Percentiles rank a stretch among this genome's conserved stretches.
Evolutionary conservation across 2,329 filamentous ascomycete species (phyloP).

Genomic region (Nemania abortiva): DNA sequence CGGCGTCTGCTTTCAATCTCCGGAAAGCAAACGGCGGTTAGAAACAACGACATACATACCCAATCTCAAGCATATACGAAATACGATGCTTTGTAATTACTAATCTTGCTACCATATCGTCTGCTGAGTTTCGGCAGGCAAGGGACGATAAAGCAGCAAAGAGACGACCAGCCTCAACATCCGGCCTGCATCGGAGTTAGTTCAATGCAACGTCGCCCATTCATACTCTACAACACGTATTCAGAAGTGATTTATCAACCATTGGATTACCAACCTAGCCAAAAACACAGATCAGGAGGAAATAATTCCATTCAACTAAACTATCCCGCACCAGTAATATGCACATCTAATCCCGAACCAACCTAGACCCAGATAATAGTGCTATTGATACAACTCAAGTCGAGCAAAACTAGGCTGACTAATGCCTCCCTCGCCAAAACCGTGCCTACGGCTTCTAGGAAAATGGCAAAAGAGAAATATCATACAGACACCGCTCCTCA

Average conservation of each 20-base stretch:
- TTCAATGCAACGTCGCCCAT: neutral
- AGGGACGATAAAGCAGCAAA: neutral
- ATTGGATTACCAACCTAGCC: neutral
- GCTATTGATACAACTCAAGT: constrained; percentile 7
- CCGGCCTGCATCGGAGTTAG: constrained; percentile 18
- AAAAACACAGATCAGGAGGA: constrained; percentile 1
- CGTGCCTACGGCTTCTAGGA: neutral
- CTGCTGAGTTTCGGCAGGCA: neutral
- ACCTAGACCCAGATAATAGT: neutral
- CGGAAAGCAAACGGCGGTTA: constrained; percentile 3
- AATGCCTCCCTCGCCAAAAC: neutral
- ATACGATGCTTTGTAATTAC: neutral
- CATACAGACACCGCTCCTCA: constrained; percentile 11
- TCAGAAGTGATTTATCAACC: neutral
- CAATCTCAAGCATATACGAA: neutral
- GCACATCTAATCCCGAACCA: neutral
- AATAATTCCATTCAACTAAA: constrained; percentile 12
- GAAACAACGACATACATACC: neutral
- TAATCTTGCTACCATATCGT: neutral
- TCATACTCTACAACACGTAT: neutral
- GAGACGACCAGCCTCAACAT: neutral
- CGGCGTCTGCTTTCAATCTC: neutral
- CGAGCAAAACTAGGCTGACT: neutral
- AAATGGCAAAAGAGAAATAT: neutral
- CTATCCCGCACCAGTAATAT: neutral